Percentiles rank a stretch among this genome's conserved stretches.
These are phyloP conservation scores for Chaetomium fimeti DNA, from an alignment of 495 filamentous ascomycete species.

Conservation along the genomic window DNA sequence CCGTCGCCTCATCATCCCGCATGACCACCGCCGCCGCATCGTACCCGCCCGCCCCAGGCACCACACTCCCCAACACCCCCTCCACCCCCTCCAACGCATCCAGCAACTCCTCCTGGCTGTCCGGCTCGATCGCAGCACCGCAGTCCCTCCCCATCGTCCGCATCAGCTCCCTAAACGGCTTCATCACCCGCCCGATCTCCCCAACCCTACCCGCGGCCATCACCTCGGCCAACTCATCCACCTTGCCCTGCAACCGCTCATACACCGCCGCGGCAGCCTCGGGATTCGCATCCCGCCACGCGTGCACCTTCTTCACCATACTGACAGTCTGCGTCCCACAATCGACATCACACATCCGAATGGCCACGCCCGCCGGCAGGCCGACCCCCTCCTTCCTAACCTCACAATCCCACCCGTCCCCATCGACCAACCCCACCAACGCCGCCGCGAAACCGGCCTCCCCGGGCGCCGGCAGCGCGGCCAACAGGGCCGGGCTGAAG, in stretches of 20 bases:
- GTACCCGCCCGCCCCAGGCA: constrained; percentile 91
- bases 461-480: constrained; percentile 61
- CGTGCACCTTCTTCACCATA: constrained; percentile 89
- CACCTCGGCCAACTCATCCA: constrained; percentile 66
- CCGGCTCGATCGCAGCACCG: constrained; percentile 87
- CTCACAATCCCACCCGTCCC: constrained; percentile 68
- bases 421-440: constrained; percentile 64
- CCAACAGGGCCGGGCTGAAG: constrained; percentile 78
- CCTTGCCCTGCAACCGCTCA: constrained; percentile 67
- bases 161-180: constrained; percentile 53
- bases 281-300: constrained; percentile 70
- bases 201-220: constrained; percentile 49
- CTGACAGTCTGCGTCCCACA: constrained; percentile 90
- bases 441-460: constrained; percentile 61
- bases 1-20: constrained; percentile 67
- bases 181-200: constrained; percentile 41
- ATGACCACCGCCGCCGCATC: constrained; percentile 85
- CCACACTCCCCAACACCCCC: constrained; percentile 87
- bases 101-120: constrained; percentile 76
- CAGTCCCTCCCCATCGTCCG: constrained; percentile 70
- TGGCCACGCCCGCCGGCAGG: constrained; percentile 68
- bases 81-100: constrained; percentile 68
- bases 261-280: constrained; percentile 68
- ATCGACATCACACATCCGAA: constrained; percentile 94
- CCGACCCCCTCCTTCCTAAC: constrained; percentile 57